phyloP scores from a whole-genome alignment of 352 stramenopile species.

The Saprolegnia parasitica region DNA sequence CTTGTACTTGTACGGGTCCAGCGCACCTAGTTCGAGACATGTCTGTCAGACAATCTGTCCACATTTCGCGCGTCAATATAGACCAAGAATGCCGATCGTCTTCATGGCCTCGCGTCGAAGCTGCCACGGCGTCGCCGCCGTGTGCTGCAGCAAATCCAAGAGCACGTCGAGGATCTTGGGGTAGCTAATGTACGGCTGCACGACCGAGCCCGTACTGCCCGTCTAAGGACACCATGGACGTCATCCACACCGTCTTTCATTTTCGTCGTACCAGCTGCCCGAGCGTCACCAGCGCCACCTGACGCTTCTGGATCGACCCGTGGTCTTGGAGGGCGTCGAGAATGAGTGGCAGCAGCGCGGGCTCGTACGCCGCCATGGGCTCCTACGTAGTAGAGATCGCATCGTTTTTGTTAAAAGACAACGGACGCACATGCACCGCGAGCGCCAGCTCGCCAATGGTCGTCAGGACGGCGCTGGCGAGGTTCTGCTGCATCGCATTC shows the following conservation, averaged over 20 bases:
- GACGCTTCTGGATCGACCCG: slow-evolving; percentile 92
- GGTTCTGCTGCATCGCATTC: slow-evolving; percentile 49
- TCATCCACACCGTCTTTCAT: neutral
- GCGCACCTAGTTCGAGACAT: slow-evolving; percentile 43
- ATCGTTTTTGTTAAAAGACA: no score
- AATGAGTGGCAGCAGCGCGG: slow-evolving; percentile 94
- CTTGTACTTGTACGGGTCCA: slow-evolving; percentile 96
- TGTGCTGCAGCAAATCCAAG: slow-evolving; percentile 91
- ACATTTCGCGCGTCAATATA: neutral
- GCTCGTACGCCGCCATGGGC: slow-evolving; percentile 90
- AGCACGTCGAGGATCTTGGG: slow-evolving; percentile 94
- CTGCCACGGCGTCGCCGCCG: slow-evolving; percentile 83
- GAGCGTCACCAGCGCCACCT: slow-evolving; percentile 94
- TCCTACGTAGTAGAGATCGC: no score
- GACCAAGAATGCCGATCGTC: slow-evolving; percentile 92
- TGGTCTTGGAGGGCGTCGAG: slow-evolving; percentile 96
- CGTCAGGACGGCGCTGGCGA: slow-evolving; percentile 67
- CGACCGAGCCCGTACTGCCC: slow-evolving; percentile 90
- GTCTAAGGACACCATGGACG: slow-evolving; percentile 22
- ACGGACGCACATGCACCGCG: slow-evolving; percentile 60
- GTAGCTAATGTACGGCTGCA: slow-evolving; percentile 94
- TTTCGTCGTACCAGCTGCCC: slow-evolving; percentile 92
- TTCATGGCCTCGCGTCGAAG: slow-evolving; percentile 94
- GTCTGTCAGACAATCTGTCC: neutral
- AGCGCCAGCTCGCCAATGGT: slow-evolving; percentile 89